Percentiles rank a stretch among this genome's conserved stretches.
Evolutionary conservation across 2,329 filamentous ascomycete species (phyloP).

Genomic region (Penicillium sclerotigenum): DNA sequence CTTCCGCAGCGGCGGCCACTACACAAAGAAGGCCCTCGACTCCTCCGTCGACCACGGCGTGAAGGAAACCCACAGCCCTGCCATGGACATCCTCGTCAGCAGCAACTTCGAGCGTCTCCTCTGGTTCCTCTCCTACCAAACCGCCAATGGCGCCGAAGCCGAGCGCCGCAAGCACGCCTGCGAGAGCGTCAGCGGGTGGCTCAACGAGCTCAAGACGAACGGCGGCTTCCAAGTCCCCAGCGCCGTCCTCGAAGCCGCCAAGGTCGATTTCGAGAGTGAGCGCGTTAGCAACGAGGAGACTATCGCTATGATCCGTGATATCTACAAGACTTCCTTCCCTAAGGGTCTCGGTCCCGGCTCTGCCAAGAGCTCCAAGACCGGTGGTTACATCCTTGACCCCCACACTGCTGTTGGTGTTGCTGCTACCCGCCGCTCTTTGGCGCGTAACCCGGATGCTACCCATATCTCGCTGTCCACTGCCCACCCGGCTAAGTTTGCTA

Average conservation of each 20-base stretch:
- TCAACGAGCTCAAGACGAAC: slow-evolving; percentile 72
- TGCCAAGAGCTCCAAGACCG: slow-evolving; percentile 41
- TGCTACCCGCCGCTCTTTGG: slow-evolving; percentile 68
- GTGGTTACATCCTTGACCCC: slow-evolving; percentile 82
- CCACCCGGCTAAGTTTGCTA: slow-evolving; percentile 91
- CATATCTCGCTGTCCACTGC: slow-evolving; percentile 89
- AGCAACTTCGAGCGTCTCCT: slow-evolving; percentile 95
- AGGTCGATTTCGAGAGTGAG: slow-evolving; percentile 77
- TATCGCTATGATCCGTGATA: slow-evolving; percentile 60
- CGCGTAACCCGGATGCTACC: slow-evolving; percentile 50
- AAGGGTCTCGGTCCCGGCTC: slow-evolving; percentile 36
- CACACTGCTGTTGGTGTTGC: slow-evolving; percentile 86
- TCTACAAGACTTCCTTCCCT: slow-evolving; percentile 56
- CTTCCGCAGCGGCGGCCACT: slow-evolving; percentile 76
- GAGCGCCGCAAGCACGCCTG: slow-evolving; percentile 55
- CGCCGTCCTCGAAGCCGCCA: slow-evolving; percentile 68
- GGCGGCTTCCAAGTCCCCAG: slow-evolving; percentile 79
- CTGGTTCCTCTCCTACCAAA: slow-evolving; percentile 81
- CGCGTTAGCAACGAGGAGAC: slow-evolving; percentile 63
- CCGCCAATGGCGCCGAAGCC: slow-evolving; percentile 47
- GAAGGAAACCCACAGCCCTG: slow-evolving; percentile 87
- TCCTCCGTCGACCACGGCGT: background rate
- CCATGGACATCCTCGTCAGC: slow-evolving; percentile 96
- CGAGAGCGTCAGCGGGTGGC: slow-evolving; percentile 74
- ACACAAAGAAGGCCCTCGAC: slow-evolving; percentile 73